Percentiles rank a stretch among this genome's conserved stretches.
Conservation (phyloP, 495 filamentous ascomycete species). For the Daldinia concentrica region DNA sequence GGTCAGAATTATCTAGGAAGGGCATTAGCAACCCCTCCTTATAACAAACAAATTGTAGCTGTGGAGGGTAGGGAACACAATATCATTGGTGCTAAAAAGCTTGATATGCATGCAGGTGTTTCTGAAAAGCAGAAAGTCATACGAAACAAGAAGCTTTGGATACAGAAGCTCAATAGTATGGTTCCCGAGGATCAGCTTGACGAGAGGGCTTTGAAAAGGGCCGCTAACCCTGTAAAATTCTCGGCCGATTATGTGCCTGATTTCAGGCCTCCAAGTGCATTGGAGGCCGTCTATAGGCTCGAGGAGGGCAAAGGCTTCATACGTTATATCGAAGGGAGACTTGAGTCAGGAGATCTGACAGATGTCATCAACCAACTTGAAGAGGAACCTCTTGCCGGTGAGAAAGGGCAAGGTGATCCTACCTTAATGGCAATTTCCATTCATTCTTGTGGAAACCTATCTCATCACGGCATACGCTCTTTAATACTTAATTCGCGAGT, state of each 20-base stretch:
- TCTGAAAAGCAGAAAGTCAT: constrained; percentile 71
- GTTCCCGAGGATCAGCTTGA: constrained; percentile 52
- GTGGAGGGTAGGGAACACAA: constrained; percentile 89
- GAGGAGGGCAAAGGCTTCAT: constrained; percentile 71
- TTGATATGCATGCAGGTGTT: constrained; percentile 80
- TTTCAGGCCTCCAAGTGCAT: constrained; percentile 57
- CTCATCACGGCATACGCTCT: constrained; percentile 92
- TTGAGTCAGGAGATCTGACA: constrained; percentile 68
- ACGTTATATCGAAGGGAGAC: constrained; percentile 68
- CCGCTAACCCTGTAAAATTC: constrained; percentile 48
- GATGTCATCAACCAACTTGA: constrained; percentile 60
- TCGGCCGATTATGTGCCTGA: constrained; percentile 51
- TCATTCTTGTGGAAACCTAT: constrained; percentile 95
- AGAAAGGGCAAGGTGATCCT: constrained; percentile 48
- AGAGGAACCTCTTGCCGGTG: constrained; percentile 41
- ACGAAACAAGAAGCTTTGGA: constrained; percentile 78
- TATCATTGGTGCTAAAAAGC: constrained; percentile 81
- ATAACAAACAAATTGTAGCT: constrained; percentile 86
- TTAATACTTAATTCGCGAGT: constrained; percentile 83
- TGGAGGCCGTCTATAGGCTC: constrained; percentile 56
- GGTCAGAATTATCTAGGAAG: constrained; percentile 96
- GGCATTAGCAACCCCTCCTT: constrained; percentile 82
- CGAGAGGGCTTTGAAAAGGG: constrained; percentile 52
- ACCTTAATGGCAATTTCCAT: constrained; percentile 89
- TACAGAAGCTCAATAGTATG: constrained; percentile 56